Percentiles rank a stretch among this genome's conserved stretches.
Evolutionary conservation across 768 basidiomycete species (phyloP).

Genomic region (Russula sp.): DNA sequence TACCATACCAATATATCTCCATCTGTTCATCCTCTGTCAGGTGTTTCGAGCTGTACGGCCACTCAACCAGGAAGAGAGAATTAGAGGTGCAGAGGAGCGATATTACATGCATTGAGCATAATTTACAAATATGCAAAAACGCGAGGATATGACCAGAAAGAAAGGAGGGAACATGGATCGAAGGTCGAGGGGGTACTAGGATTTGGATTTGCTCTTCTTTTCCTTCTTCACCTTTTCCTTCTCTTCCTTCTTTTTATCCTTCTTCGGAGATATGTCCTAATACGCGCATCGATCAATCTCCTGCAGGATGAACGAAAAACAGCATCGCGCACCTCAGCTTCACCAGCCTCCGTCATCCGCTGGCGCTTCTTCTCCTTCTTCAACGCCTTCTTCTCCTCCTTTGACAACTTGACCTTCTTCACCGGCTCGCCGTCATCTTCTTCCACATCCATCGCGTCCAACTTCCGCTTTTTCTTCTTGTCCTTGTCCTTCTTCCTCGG

Average conservation of each 20-base stretch:
- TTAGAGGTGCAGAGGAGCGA: neutral
- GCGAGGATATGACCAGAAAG: conserved; percentile 12
- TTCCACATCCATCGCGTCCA: conserved; percentile 61
- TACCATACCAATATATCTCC: neutral
- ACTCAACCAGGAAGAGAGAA: neutral
- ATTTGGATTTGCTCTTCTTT: conserved; percentile 42
- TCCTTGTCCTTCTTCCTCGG: conserved; percentile 32
- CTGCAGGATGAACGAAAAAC: conserved; percentile 2
- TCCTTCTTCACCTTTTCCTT: conserved; percentile 51
- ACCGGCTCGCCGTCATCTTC: conserved; percentile 48
- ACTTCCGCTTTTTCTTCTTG: conserved; percentile 53
- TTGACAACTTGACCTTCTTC: conserved; percentile 72
- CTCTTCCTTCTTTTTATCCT: conserved; percentile 38
- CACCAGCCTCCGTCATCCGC: conserved; percentile 41
- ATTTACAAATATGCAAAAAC: conserved; percentile 16
- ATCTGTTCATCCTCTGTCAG: neutral
- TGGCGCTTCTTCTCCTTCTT: conserved; percentile 71
- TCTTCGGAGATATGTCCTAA: conserved; percentile 32
- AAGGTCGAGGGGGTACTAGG: conserved; percentile 22
- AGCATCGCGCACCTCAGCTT: conserved; percentile 31
- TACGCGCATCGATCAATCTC: neutral
- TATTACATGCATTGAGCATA: conserved; percentile 19
- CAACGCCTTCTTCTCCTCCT: conserved; percentile 81
- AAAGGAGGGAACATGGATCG: neutral
- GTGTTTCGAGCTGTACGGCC: neutral